Evolutionary conservation across 1,284 basidiomycete genomes (phyloP).

Genomic region (Papiliotrema fonsecae): DNA sequence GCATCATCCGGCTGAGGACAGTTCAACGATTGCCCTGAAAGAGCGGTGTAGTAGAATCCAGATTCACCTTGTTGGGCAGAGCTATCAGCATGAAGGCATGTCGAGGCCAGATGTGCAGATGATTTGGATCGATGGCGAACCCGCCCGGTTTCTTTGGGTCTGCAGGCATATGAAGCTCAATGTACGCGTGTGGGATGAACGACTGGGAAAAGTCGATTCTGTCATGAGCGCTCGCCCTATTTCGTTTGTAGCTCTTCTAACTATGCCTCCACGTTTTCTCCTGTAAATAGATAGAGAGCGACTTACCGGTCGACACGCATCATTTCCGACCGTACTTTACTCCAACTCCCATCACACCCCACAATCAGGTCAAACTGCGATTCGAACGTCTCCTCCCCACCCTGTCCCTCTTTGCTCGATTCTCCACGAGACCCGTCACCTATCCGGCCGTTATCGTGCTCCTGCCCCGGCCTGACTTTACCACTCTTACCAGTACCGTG

Average conservation of each 20-base stretch:
- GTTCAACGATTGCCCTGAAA: too few species aligned
- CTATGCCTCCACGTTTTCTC: too few species aligned
- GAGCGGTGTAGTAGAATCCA: too few species aligned
- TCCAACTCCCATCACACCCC: constrained; percentile 86
- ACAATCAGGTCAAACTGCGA: constrained; percentile 77
- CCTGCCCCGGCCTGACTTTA: constrained; percentile 25
- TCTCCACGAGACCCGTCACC: constrained; percentile 45
- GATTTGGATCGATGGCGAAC: constrained; percentile 87
- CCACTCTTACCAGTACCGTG: constrained; percentile 17
- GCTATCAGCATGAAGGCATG: constrained; percentile 99
- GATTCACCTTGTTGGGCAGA: constrained; percentile 81
- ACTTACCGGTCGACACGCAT: constrained; percentile 81
- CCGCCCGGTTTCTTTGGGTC: constrained; percentile 55
- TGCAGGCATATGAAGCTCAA: constrained; percentile 92
- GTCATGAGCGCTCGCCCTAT: too few species aligned
- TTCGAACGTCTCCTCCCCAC: constrained; percentile 39
- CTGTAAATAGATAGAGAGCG: too few species aligned
- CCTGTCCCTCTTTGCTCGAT: constrained; percentile 21
- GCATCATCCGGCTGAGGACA: constrained; percentile 1
- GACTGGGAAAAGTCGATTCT: constrained; percentile 92
- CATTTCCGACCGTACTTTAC: constrained; percentile 75
- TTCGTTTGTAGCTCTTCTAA: too few species aligned
- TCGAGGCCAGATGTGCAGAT: constrained; percentile 98
- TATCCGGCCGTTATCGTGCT: constrained; percentile 51
- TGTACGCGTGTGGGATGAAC: constrained; percentile 92